phyloP scores from a whole-genome alignment of 768 basidiomycete species.

The Leucocoprinus leucothites region DNA sequence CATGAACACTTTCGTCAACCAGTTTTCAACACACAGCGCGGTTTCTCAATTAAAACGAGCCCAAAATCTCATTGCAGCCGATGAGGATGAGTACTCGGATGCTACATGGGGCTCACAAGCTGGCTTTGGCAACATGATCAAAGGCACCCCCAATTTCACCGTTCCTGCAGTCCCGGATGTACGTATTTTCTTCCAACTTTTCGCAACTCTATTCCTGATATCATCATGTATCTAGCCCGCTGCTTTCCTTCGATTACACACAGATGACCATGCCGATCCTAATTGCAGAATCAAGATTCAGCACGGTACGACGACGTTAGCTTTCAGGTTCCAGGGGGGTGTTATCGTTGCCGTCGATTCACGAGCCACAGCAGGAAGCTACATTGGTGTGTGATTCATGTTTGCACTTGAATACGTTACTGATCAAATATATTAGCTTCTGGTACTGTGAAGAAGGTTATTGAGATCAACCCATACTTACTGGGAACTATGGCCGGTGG shows the following conservation, averaged over 20 bases:
- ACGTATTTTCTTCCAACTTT: slow-evolving; percentile 26
- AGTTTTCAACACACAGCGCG: slow-evolving; percentile 58
- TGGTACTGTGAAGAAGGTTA: slow-evolving; percentile 98
- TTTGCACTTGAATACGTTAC: not conserved
- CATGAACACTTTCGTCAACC: slow-evolving; percentile 73
- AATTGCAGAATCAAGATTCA: slow-evolving; percentile 96
- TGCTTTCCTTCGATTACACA: slow-evolving; percentile 88
- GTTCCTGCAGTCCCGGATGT: slow-evolving; percentile 78
- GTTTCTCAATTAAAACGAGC: slow-evolving; percentile 47
- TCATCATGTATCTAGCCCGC: slow-evolving; percentile 61
- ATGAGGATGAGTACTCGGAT: slow-evolving; percentile 65
- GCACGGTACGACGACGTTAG: slow-evolving; percentile 97
- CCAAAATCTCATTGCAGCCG: slow-evolving; percentile 40
- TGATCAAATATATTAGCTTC: slow-evolving; percentile 55
- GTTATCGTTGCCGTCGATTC: slow-evolving; percentile 99
- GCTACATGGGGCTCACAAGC: slow-evolving; percentile 80
- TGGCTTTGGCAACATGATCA: slow-evolving; percentile 74
- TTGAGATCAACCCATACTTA: slow-evolving; percentile 98
- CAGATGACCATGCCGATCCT: slow-evolving; percentile 93
- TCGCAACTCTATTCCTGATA: not conserved
- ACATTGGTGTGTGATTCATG: slow-evolving; percentile 68
- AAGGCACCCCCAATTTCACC: slow-evolving; percentile 69
- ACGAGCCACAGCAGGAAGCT: slow-evolving; percentile 94
- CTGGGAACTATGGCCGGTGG: slow-evolving; percentile 99
- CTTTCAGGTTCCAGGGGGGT: slow-evolving; percentile 94